Conservation (phyloP, 331 rosid species). For the Saraca asoca region DNA sequence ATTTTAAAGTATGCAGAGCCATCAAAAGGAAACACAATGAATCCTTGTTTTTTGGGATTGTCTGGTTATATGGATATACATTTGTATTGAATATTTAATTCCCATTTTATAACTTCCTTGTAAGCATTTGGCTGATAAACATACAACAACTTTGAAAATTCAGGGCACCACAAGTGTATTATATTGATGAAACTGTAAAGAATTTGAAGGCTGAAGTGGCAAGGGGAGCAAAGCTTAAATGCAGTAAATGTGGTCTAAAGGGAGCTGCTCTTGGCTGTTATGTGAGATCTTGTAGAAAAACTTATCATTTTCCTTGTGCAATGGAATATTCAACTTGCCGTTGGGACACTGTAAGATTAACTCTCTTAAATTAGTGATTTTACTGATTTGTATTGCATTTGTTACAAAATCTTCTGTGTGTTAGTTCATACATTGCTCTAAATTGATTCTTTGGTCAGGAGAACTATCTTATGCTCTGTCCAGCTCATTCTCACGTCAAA, state of each 20-base stretch:
- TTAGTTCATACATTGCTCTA: constrained; percentile 16
- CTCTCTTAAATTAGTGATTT: not conserved
- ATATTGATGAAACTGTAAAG: constrained; percentile 51
- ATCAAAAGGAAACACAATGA: not conserved
- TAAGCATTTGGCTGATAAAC: constrained; percentile 14
- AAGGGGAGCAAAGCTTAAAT: constrained; percentile 86
- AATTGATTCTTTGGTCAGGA: constrained; percentile 49
- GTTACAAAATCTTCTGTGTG: not conserved
- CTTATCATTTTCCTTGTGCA: constrained; percentile 91
- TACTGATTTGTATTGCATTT: not conserved
- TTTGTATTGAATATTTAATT: not conserved
- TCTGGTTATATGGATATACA: not conserved
- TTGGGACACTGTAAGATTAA: constrained; percentile 60
- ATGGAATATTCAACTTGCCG: constrained; percentile 67
- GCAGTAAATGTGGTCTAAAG: constrained; percentile 71
- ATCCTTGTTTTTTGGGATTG: not conserved
- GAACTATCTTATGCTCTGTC: constrained; percentile 76
- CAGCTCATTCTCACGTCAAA: constrained; percentile 56
- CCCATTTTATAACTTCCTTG: constrained; percentile 1
- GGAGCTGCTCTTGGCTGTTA: constrained; percentile 96
- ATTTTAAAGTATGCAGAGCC: not conserved
- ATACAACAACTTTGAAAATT: constrained; percentile 35
- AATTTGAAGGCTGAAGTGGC: constrained; percentile 78
- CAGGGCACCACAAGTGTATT: constrained; percentile 93
- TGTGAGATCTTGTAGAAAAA: constrained; percentile 72